Base-by-base conservation (phyloP, 2,329 filamentous ascomycete species). In the Neofusicoccum sp. region DNA sequence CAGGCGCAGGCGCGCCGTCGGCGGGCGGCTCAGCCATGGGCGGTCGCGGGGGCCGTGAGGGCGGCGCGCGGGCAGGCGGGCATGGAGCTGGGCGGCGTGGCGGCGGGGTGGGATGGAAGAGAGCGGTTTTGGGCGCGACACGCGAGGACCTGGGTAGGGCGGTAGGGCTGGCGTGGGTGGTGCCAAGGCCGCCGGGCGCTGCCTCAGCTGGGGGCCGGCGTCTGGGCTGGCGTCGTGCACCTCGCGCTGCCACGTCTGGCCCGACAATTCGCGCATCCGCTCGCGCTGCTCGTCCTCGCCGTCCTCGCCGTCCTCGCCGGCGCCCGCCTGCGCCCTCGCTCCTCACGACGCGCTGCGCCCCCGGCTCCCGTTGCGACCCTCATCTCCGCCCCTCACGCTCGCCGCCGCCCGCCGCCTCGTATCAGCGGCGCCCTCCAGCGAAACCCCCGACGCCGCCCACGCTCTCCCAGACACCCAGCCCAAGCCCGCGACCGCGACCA, bases 1-100 rank as follows among this genome's bases (percentile, higher is more conserved):
- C 56, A 7, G 45, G 22, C 29, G 47, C 47, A 14, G 31, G 22
- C 37, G 22, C 7, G 54, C 12, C 7, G n/a, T 59, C 61, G 34
- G 60, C 31, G 70, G 69, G 70, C 45, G 68, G 39, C 39, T 58
- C 54, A 31, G 54, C 37, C 54, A 58, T 58, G 54, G 54, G 43
- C 39, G 29, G 39, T 39, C 31, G 39, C 39, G n/a, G 33, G 39
- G 7, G 39, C 16, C 54, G 37, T 45, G 16, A 16, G 8, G 41
- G 29, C 11, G 37, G 16, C 49, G 34, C 9, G n/a, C 34, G 34
- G 41, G 44, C 54, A 47, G 54, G 44, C 54, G 54, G 41, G 54
- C 54, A 58, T 56, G 52, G 11, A 36, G 36, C 22, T 14, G 33
- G 36, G 31, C 47, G 28, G 37, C 39, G 39, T 12, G 39, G 22